Conservation (phyloP, 2,329 filamentous ascomycete species). For the Fusarium staphyleae region DNA sequence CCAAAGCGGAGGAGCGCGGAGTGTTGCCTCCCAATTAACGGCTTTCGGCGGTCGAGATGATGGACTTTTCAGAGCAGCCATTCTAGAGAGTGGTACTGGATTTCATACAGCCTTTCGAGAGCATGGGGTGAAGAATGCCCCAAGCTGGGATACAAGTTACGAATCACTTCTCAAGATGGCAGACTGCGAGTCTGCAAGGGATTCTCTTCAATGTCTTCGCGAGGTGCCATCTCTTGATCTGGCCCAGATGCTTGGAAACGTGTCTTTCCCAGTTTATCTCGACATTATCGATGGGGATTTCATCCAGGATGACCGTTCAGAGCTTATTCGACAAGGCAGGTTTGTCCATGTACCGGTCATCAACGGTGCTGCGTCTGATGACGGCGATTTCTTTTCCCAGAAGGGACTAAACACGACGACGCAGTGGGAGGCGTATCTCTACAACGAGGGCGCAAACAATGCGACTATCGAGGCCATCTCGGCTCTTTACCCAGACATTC, state of each 20-base stretch:
- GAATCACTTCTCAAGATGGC: neutral
- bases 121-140: neutral
- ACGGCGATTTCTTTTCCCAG: slow-evolving; percentile 22
- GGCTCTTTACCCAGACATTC: slow-evolving; percentile 19
- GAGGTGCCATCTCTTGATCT: slow-evolving; percentile 17
- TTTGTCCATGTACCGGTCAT: slow-evolving; percentile 20
- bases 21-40: slow-evolving; percentile 25
- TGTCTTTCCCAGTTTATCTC: slow-evolving; percentile 25
- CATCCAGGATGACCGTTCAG: slow-evolving; percentile 17
- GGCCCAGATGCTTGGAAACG: slow-evolving; percentile 11
- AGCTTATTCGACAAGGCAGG: slow-evolving; percentile 8
- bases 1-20: slow-evolving; percentile 26
- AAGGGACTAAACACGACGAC: slow-evolving; percentile 17
- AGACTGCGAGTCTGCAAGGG: neutral
- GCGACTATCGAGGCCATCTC: slow-evolving; percentile 13
- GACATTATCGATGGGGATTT: slow-evolving; percentile 22
- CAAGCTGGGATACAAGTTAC: slow-evolving; percentile 16
- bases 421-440: slow-evolving; percentile 20
- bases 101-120: slow-evolving; percentile 22
- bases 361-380: slow-evolving; percentile 9
- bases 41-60: slow-evolving; percentile 20
- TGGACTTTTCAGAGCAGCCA: slow-evolving; percentile 21
- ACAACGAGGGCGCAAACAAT: slow-evolving; percentile 11
- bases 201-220: slow-evolving; percentile 22
- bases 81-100: slow-evolving; percentile 23